Conservation (phyloP, 768 basidiomycete species). For the Galerina sulciceps region DNA sequence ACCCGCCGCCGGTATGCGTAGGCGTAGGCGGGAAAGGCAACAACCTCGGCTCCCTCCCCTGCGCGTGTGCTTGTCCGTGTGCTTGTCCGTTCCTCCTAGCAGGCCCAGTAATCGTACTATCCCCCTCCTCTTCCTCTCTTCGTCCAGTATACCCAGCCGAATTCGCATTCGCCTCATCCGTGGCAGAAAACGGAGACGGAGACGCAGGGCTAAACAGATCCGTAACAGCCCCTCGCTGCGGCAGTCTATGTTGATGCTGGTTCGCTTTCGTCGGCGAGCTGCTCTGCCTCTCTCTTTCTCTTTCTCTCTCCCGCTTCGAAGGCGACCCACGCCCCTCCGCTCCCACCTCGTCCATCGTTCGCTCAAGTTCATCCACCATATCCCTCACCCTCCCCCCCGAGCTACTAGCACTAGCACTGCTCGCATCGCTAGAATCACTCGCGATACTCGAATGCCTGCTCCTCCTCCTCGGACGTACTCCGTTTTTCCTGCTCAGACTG, state of each 20-base stretch:
- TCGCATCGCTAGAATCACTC: conserved; percentile 11
- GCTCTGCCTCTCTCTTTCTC: background rate
- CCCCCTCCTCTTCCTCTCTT: conserved; percentile 18
- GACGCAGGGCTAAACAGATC: background rate
- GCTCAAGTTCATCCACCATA: conserved; percentile 8
- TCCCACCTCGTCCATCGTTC: conserved; percentile 12
- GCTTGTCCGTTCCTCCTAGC: conserved; percentile 18
- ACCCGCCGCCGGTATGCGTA: background rate
- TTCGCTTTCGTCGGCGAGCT: background rate
- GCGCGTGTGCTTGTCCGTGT: background rate
- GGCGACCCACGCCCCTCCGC: background rate
- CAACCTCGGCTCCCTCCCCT: conserved; percentile 26
- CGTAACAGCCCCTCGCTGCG: background rate
- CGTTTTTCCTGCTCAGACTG: background rate
- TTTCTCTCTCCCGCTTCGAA: background rate
- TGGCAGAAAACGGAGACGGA: too few species aligned
- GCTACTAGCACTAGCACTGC: background rate
- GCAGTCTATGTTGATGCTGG: background rate
- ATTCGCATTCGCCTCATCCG: background rate
- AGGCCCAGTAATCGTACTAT: conserved; percentile 18
- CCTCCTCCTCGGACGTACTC: background rate
- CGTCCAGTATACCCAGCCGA: background rate
- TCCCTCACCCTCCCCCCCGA: conserved; percentile 13
- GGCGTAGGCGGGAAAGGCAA: conserved; percentile 27
- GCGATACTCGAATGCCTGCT: conserved; percentile 14